Evolutionary conservation across 169 alveolate species (phyloP), one percentile per base, ranked within the genome.

Genomic region (Fabrea salina): DNA sequence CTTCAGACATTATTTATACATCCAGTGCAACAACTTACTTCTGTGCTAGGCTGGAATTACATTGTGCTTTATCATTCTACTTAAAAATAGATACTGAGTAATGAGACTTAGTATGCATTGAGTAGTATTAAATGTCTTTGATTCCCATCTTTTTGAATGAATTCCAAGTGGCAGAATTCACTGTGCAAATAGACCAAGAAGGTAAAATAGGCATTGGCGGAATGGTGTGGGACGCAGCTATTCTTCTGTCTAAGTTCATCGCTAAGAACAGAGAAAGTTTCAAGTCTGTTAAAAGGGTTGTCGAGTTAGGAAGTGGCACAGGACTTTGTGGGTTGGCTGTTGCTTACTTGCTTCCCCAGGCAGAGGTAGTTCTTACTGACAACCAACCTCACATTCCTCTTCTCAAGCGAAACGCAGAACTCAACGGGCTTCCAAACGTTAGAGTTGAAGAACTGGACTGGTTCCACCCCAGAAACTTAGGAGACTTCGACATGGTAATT

Each of bases 101-200:
- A n/a, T n/a, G n/a, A n/a, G n/a, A n/a, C n/a, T 95, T 35, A 95
- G 89, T 25, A 95, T 97, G 72, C 93, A 95, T 82, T 95, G 97
- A 33, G 98, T 95, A 79, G 88, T 91, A n/a, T n/a, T n/a, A 5
- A 72, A 68, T 68, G 78, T 68, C 78, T 35, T 43, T 68, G 3
- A 33, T 47, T 16, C 78, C 78, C 8, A 47, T 68, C 19, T 68
- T 68, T 33, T 30, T 68, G 27, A 72, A 72, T 19, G 80, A 72
- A 19, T 50, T 72, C 70, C 71, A 72, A 50, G 22, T 72, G 8
- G 70, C 39, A 11, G 25, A 35, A n/a, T 27, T 39, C 25, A 67
- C 57, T n/a, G 27, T 67, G 16, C 11, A 41, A n/a, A 72, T 72
- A n/a, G 80, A 72, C 3, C 80, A 72, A 72, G 80, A 72, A 50